Percentiles rank a stretch among this genome's conserved stretches.
These are phyloP conservation scores for Peniophora sp. DNA, from an alignment of 1,284 basidiomycete genomes.

Conservation along the genomic window DNA sequence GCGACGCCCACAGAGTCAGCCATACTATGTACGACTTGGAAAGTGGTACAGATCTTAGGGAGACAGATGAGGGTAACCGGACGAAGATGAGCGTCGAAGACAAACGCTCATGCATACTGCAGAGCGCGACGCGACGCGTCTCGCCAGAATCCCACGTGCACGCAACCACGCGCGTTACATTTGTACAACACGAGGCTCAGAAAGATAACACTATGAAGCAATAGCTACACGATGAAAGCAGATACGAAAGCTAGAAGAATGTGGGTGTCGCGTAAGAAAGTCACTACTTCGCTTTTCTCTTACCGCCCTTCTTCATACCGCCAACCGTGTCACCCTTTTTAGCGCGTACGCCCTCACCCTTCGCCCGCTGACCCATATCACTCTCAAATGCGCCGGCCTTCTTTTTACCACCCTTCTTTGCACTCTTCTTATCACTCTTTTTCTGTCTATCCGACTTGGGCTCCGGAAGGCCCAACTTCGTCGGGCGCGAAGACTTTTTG, in stretches of 20 bases:
- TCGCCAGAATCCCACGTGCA: background rate
- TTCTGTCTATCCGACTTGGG: constrained; percentile 11
- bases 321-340: constrained; percentile 31
- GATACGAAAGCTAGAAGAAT: no score
- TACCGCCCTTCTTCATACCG: constrained; percentile 40
- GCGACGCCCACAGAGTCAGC: constrained; percentile 44
- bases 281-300: constrained; percentile 23
- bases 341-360: constrained; percentile 26
- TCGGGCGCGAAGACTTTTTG: constrained; percentile 67
- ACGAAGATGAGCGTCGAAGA: no score
- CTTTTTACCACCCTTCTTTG: constrained; percentile 7
- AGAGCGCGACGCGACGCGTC: constrained; percentile 1
- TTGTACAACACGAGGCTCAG: no score
- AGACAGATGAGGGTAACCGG: no score
- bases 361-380: constrained; percentile 23
- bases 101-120: background rate
- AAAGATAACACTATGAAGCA: no score
- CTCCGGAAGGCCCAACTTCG: constrained; percentile 38
- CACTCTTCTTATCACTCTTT: constrained; percentile 16
- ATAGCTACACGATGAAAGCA: no score
- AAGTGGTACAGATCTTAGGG: no score
- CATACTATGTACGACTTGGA: background rate
- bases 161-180: no score
- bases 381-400: constrained; percentile 21
- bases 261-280: no score